phyloP scores from a whole-genome alignment of 306 rosid species.

The Begonia peltatifolia region DNA sequence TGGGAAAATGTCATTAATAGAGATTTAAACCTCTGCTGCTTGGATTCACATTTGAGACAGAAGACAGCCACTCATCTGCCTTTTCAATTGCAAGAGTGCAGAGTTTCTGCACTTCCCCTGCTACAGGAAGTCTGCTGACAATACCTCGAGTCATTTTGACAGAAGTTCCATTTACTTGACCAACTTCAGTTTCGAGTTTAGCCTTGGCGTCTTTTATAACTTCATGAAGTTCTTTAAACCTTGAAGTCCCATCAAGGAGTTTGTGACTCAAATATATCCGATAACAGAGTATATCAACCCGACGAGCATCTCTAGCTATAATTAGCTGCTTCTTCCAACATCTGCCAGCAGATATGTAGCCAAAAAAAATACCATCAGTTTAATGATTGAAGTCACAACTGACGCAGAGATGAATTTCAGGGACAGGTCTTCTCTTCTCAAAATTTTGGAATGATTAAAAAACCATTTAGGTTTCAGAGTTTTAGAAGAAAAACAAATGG shows the following conservation, averaged over 20 bases:
- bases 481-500: background rate
- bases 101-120: slow-evolving; percentile 74
- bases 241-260: slow-evolving; percentile 70
- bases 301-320: slow-evolving; percentile 91
- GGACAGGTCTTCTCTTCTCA: no score
- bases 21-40: slow-evolving; percentile 56
- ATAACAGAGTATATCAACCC: slow-evolving; percentile 77
- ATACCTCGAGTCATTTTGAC: slow-evolving; percentile 94
- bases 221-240: slow-evolving; percentile 76
- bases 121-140: slow-evolving; percentile 90
- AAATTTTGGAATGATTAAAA: no score
- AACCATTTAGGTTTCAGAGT: no score
- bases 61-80: slow-evolving; percentile 73
- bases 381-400: background rate
- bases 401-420: no score
- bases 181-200: slow-evolving; percentile 83
- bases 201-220: slow-evolving; percentile 69
- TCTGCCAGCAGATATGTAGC: slow-evolving; percentile 31
- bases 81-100: slow-evolving; percentile 83
- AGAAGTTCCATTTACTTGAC: slow-evolving; percentile 79
- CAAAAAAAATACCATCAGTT: slow-evolving; percentile 17
- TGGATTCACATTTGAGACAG: slow-evolving; percentile 35
- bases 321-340: slow-evolving; percentile 92
- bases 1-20: slow-evolving; percentile 2
- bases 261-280: slow-evolving; percentile 89